Evolutionary conservation across 441 rosid genomes (phyloP), one percentile per base, ranked within the genome.

Genomic region (Syzygium syzygioides): DNA sequence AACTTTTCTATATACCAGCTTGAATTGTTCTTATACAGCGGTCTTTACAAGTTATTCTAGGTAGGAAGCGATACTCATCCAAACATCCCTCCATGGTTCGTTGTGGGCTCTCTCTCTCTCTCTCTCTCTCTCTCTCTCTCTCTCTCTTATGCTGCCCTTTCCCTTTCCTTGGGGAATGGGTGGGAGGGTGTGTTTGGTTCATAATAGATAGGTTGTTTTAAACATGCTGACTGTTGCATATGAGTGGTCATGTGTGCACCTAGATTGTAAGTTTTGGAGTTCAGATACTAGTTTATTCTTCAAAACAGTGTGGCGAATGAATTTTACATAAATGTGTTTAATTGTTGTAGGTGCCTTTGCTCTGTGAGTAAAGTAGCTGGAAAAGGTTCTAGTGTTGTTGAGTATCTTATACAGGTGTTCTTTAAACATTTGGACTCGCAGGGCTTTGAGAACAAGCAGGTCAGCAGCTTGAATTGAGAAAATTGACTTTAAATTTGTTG

Each of bases 401-500:
- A 95, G 92, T 94, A 95, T 92, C 99, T 98, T 92, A 93, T 97
- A 92, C 98, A 93, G 91, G 94, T 97, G 87, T 97, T 98, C 92
- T 96, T 96, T 91, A 98, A 96, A 92, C 94, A 96, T 86, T 92
- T 97, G 91, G 99, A 97, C 91, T 91, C 93, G 87, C 98, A 93
- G 86, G 96, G 94, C 86, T 90, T 93, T 86, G 97, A 95, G 89
- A 96, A 94, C 94, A 95, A 94, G 92, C 99, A 98, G 99, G 99
- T 98, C 91, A 88, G 93, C 92, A 86, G 90, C 87, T 86, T 60
- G 30, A 64, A 62, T 79, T 50, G 52, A 60, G 60, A 52, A 60
- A 37, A 53, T 30, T 53, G 15, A 84, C 34, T 84, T 80, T 23
- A 76, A 41, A 76, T 76, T 76, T 76, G 53, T 41, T 76, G 52